Evolutionary conservation across 139 green algal species (phyloP).

Genomic region (Closterium sp.): DNA sequence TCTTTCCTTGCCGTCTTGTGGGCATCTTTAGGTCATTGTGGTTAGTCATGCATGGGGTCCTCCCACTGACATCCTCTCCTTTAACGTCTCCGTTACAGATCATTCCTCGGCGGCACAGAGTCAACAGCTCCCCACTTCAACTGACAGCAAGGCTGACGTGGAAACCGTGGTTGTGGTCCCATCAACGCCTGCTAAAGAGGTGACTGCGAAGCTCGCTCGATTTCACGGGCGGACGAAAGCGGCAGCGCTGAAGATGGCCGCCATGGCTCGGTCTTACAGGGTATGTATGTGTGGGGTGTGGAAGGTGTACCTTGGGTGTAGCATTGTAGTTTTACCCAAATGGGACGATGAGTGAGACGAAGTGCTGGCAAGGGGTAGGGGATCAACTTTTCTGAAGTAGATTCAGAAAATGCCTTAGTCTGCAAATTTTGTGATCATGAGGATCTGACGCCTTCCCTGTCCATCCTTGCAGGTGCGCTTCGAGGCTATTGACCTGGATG

Average conservation of each 20-base stretch:
- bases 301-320: neutral
- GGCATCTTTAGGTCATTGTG: too few relatives aligned
- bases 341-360: too few relatives aligned
- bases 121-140: neutral
- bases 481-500: neutral
- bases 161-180: neutral
- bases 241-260: neutral
- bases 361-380: too few relatives aligned
- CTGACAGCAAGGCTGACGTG: neutral
- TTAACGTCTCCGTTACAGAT: neutral
- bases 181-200: neutral
- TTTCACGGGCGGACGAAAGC: neutral
- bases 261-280: neutral
- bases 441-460: neutral
- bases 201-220: neutral
- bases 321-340: too few relatives aligned
- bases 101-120: neutral
- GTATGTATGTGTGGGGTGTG: neutral
- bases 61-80: neutral
- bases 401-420: too few relatives aligned
- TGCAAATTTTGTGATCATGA: neutral
- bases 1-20: too few relatives aligned
- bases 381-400: too few relatives aligned
- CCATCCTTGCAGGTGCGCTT: neutral
- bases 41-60: neutral